A percentile compares a stretch with the other conserved stretches of the same genome.
Evolutionary conservation across 495 filamentous ascomycete genomes (phyloP).

Genomic region (Aspergillus incahuasiensis): DNA sequence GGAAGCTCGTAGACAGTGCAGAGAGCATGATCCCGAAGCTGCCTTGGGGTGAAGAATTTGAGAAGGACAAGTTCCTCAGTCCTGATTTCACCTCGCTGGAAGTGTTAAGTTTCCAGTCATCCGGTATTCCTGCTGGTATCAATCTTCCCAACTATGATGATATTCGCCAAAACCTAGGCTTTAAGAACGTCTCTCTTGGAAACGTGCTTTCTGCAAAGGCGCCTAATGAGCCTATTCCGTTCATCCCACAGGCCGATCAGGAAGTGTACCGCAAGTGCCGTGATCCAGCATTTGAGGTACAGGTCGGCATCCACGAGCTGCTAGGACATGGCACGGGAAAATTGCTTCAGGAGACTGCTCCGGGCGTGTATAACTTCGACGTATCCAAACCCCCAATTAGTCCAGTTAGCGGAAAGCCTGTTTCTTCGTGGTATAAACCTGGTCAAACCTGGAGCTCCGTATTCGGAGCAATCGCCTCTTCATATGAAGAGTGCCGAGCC

Average conservation of each 20-base stretch:
- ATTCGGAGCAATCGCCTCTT: slow-evolving; percentile 78
- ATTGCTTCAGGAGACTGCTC: slow-evolving; percentile 80
- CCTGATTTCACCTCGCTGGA: slow-evolving; percentile 92
- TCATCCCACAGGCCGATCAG: slow-evolving; percentile 70
- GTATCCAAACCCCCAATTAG: slow-evolving; percentile 70
- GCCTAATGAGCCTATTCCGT: slow-evolving; percentile 84
- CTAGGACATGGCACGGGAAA: slow-evolving; percentile 96
- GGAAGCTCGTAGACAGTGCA: slow-evolving; percentile 73
- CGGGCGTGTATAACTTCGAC: slow-evolving; percentile 85
- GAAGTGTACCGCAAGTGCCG: slow-evolving; percentile 73
- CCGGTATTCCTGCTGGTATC: slow-evolving; percentile 77
- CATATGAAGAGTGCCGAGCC: slow-evolving; percentile 80
- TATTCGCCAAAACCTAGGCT: slow-evolving; percentile 87
- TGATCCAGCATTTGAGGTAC: slow-evolving; percentile 86
- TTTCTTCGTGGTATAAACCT: slow-evolving; percentile 85
- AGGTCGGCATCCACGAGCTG: slow-evolving; percentile 92
- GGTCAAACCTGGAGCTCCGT: slow-evolving; percentile 92
- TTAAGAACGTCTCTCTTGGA: slow-evolving; percentile 94
- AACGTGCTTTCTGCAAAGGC: slow-evolving; percentile 89
- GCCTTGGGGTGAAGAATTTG: slow-evolving; percentile 84
- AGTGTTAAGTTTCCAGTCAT: slow-evolving; percentile 68
- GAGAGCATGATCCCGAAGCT: slow-evolving; percentile 79
- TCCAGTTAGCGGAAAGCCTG: slow-evolving; percentile 69
- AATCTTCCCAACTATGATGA: slow-evolving; percentile 91
- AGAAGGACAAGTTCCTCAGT: slow-evolving; percentile 90